These are phyloP conservation scores for Brettanomyces naardenensis DNA, from an alignment of 805 yeast species.

Conservation along the genomic window DNA sequence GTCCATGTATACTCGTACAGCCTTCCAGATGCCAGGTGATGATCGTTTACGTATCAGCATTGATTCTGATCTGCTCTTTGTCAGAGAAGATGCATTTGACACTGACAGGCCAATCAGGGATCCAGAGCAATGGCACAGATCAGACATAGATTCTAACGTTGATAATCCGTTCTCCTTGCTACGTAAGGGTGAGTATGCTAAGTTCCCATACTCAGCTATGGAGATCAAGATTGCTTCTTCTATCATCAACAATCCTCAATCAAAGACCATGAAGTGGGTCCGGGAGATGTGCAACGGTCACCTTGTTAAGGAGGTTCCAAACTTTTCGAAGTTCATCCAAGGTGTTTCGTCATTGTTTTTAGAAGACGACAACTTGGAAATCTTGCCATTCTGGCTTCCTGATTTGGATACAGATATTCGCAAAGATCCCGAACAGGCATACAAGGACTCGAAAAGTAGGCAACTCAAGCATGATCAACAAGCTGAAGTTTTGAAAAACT, in stretches of 20 bases:
- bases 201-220: conserved; percentile 83
- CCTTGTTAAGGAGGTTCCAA: conserved; percentile 88
- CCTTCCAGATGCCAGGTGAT: conserved; percentile 97
- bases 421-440: conserved; percentile 71
- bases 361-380: conserved; percentile 85
- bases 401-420: conserved; percentile 77
- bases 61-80: conserved; percentile 80
- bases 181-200: conserved; percentile 77
- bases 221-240: conserved; percentile 58
- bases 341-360: conserved; percentile 84
- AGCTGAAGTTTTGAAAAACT: conserved; percentile 25
- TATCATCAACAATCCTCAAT: conserved; percentile 41
- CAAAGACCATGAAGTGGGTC: conserved; percentile 58
- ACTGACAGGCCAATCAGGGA: conserved; percentile 80
- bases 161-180: conserved; percentile 62
- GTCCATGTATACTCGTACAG: conserved; percentile 83
- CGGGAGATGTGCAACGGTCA: conserved; percentile 77
- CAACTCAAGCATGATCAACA: conserved; percentile 39
- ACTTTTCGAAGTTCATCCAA: conserved; percentile 86
- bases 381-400: conserved; percentile 90
- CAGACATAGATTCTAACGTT: conserved; percentile 76
- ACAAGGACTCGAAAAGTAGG: conserved; percentile 54
- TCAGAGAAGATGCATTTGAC: conserved; percentile 89
- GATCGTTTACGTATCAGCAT: conserved; percentile 84
- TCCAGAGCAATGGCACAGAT: conserved; percentile 85